Base-by-base conservation (phyloP, 2,329 filamentous ascomycete species). In the Trichophyton equinum region DNA sequence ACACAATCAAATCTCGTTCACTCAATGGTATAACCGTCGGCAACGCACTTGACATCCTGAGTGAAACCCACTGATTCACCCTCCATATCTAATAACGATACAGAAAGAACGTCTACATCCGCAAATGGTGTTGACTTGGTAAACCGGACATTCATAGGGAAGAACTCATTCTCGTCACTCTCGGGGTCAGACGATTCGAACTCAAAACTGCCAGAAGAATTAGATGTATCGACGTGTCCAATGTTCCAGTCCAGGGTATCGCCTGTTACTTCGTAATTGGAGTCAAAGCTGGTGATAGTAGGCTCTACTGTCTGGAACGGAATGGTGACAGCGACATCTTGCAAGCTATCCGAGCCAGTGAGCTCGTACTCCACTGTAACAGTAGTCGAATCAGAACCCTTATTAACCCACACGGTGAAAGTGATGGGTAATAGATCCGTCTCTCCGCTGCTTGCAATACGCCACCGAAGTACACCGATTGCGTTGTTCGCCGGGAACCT, bases 321-420 rank as follows among this genome's bases (percentile, higher is more conserved):
- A 65, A 99, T 95, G 2, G 85, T 82, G 59, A 99, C 88, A 42
- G 84, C 83, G 55, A 97, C 92, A 70, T 97, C 91, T 65, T 85
- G 87, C 62, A 99, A 79, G 11, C 83, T 75, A 66, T 92, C 88
- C 1, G 84, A 81, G 58, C 91, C 89, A 0, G 88, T 92, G 62
- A 96, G 82, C 74, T 99, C 94, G 73, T 97, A 99, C 75, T 97
- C 94, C 38, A 97, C 84, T 1, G 92, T 99, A 70, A 99, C 84
- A 65, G 88, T 95, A 74, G 87, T 95, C 69, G 86, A 91, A 55
- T 86, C 84, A 22, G 84, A 82, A 56, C 89, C 87, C 74, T 91
- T 91, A 76, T 96, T 96, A 63, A 95, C 89, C 94, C 94, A 99
- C 42, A 96, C 92, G 1, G 91, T 96, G 74, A 99, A 97, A 42